Evolutionary conservation across 2,329 filamentous ascomycete species (phyloP), one percentile per base, ranked within the genome.

Genomic region (Westerdykella ornata): DNA sequence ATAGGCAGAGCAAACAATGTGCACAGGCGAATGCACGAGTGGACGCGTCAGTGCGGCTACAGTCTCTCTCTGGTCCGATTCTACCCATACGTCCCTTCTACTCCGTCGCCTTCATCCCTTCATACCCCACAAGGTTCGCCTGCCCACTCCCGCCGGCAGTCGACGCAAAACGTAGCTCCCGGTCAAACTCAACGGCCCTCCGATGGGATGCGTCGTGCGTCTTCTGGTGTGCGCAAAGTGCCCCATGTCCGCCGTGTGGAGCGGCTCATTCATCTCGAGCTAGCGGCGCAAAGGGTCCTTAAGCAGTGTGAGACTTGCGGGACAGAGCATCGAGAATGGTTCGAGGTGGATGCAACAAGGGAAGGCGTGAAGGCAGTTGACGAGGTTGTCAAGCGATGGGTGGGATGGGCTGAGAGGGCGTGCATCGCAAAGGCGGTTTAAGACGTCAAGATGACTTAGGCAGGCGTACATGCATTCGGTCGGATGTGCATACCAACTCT

Each of bases 11-110:
- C 80, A 7, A 76, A 80, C 51, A 98, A 98, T 57, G 89, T 98
- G 3, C 88, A 94, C 59, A 78, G 89, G 5, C 80, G 92, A 12
- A 77, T 98, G 69, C 88, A 89, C 57, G 85, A 97, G 67, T 97
- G 92, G 92, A 82, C 82, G 39, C 80, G 85, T 18, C 92, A 98
- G 68, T 98, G 92, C 64, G 88, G 87, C 1, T 88, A 96, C 62
- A 81, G 88, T 47, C 74, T 96, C 19, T 88, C 87, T 17, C 76
- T 98, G 40, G 80, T 97, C 38, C 81, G 92, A 5, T 97, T 85
- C 68, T 98, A 98, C 59, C 92, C 92, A 0, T 89, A 97, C 63
- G 68, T 85, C 1, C 46, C 59, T 8, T 53, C 54, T 2, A 54
- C 50, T 0, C 48, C 53, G 0, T 54, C 57, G 1, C 51, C 59